Evolutionary conservation across 2,329 filamentous ascomycete species (phyloP), one percentile per base, ranked within the genome.

Genomic region (Fonsecaea erecta): DNA sequence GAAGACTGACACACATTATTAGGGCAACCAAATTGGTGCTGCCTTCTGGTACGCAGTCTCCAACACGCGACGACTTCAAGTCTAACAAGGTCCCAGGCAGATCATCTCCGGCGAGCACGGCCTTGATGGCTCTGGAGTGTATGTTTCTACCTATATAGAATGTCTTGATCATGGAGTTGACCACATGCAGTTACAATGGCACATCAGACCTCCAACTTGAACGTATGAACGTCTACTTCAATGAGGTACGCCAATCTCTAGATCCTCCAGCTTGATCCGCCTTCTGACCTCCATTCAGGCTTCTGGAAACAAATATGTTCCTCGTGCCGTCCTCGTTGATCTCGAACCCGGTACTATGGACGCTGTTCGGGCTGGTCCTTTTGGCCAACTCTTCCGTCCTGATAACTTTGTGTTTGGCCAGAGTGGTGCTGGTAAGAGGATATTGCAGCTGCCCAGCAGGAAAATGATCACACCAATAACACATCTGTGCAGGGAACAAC

Each of bases 1-100:
- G 64, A 67, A 70, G 55, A 66, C 58, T 71, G 75, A 65, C 46
- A 40, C 35, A 48, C 18, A 32, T 68, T 69, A 63, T 75, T 76
- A 97, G 94, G 95, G 95, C 88, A 99, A 99, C 91, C 95, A 99
- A 92, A 97, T 98, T 76, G 95, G 95, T 94, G 95, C 95, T 86
- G 95, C 95, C 84, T 99, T 99, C 88, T 99, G 95, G 90, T 92
- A 83, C 74, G 88, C 84, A 72, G 35, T 58, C 35, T 37, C 48
- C 2, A 62, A 68, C 62, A 63, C 69, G 59, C 32, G 67, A 70
- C 51, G 26, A 60, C 46, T 28, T 52, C 51, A 56, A 62, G 70
- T 74, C 80, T 86, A 74, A 85, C 77, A 70, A 65, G 57, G 40
- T 62, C 67, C 70, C 68, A 89, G 87, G 90, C 90, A 93, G 82